These are phyloP conservation scores for Tremella mesenterica DNA, from an alignment of 768 basidiomycete species.

Conservation along the genomic window DNA sequence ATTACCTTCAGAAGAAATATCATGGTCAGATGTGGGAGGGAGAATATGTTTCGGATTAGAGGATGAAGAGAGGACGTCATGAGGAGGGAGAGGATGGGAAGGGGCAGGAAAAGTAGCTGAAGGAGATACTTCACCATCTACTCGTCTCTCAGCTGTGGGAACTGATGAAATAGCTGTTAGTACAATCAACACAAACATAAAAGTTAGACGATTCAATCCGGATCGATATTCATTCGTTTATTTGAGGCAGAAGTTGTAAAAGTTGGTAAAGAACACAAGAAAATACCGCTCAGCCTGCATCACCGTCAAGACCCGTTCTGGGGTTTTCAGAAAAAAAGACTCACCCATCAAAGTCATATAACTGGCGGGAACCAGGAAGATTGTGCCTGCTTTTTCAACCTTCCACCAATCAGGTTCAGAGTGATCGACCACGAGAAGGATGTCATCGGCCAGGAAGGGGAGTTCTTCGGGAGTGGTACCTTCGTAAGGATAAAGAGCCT, in stretches of 20 bases:
- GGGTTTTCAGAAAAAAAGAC: conserved; percentile 49
- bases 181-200: neutral
- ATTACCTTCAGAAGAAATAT: too few relatives aligned
- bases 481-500: conserved; percentile 69
- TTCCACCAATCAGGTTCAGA: conserved; percentile 94
- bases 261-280: conserved; percentile 46
- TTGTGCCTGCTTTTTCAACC: conserved; percentile 71
- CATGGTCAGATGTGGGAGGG: neutral
- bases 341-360: conserved; percentile 91
- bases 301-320: conserved; percentile 6
- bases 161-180: neutral
- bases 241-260: neutral
- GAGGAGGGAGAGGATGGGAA: too few relatives aligned
- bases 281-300: conserved; percentile 60
- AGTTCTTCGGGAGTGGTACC: conserved; percentile 68
- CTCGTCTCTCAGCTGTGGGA: neutral
- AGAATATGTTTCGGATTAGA: neutral
- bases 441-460: conserved; percentile 73
- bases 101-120: too few relatives aligned
- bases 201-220: neutral
- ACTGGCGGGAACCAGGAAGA: conserved; percentile 83
- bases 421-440: conserved; percentile 67
- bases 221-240: conserved; percentile 1
- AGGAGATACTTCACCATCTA: too few relatives aligned
- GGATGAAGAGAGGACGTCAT: too few relatives aligned